Evolutionary conservation across 352 stramenopile species (phyloP).

Genomic region (Globisporangium ultimum): DNA sequence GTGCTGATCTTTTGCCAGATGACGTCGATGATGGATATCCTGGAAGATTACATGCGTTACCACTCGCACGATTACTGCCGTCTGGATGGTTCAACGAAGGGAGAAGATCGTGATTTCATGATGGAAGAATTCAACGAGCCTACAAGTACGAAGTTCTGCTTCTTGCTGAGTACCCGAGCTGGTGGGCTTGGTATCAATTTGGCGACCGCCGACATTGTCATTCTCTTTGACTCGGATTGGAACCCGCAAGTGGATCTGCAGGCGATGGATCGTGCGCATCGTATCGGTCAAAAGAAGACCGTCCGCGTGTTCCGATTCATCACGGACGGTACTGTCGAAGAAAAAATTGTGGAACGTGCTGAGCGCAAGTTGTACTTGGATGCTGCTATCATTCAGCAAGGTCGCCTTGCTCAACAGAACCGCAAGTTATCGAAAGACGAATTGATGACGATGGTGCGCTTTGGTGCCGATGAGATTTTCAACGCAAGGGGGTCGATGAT

Average conservation of each 20-base stretch:
- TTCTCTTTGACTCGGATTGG: conserved; percentile 98
- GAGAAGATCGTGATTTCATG: conserved; percentile 81
- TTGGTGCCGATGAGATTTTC: conserved; percentile 88
- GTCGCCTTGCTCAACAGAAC: conserved; percentile 92
- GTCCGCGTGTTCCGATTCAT: conserved; percentile 99
- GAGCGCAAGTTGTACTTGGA: conserved; percentile 99
- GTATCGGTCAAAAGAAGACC: conserved; percentile 98
- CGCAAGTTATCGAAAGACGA: conserved; percentile 95
- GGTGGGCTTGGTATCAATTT: conserved; percentile 98
- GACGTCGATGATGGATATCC: conserved; percentile 99
- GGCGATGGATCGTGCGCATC: conserved; percentile 97
- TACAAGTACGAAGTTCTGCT: conserved; percentile 96
- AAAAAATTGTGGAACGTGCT: conserved; percentile 98
- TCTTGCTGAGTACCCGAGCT: conserved; percentile 95
- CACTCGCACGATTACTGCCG: conserved; percentile 84
- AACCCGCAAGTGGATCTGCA: conserved; percentile 99
- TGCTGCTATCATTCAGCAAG: conserved; percentile 99
- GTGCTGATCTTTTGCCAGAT: conserved; percentile 99
- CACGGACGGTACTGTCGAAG: conserved; percentile 97
- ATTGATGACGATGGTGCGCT: conserved; percentile 96
- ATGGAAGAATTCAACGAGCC: conserved; percentile 99
- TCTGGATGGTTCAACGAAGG: conserved; percentile 81
- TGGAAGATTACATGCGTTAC: conserved; percentile 98
- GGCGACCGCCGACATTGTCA: conserved; percentile 98
- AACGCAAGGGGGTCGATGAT: conserved; percentile 87